Base-by-base conservation (phyloP, 257 asterid genomes). In the Nicotiana tomentosiformis region DNA sequence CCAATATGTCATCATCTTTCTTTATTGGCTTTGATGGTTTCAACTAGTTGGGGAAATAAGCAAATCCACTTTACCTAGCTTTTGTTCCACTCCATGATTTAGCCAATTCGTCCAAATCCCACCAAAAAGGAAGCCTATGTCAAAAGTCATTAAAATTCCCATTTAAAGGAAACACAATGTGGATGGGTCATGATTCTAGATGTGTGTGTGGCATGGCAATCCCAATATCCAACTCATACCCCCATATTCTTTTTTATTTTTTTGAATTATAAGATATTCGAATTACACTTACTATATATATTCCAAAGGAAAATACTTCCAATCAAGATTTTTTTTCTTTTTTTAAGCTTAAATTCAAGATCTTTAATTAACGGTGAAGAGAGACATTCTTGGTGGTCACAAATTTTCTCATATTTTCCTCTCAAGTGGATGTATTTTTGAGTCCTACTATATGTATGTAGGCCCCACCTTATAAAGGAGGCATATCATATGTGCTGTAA, bases 11-110 rank as follows among this genome's bases (percentile, higher is more conserved):
- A 57, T 77, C 68, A 77, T 51, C 82, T 77, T 58, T 51, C 82
- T 77, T 58, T 77, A 77, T 78, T 78, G 53, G 23, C 20, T 58
- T 78, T 78, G 68, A 78, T 39, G 82, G 82, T 77, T 32, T 77
- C 82, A 77, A 53, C 51, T 78, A 33, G n/a, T 43, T 30, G 43
- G 10, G 55, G 32, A 20, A 10, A 49, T 32, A 78, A 35, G 37
- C 35, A 58, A 32, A 18, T 78, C 72, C 56, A 57, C 70, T 57
- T 30, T 62, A 35, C n/a, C 82, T 35, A 78, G 82, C 82, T 78
- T 78, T 78, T 78, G 7, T 78, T 78, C 70, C 72, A 56, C 82
- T 35, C 58, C 82, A 58, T 26, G 12, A 10, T 78, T 60, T 58
- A 39, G 37, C 82, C 70, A 8, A 58, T 78, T 60, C 57, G 11